Conservation (phyloP, 2,329 filamentous ascomycete genomes). For the Penicillium freii region DNA sequence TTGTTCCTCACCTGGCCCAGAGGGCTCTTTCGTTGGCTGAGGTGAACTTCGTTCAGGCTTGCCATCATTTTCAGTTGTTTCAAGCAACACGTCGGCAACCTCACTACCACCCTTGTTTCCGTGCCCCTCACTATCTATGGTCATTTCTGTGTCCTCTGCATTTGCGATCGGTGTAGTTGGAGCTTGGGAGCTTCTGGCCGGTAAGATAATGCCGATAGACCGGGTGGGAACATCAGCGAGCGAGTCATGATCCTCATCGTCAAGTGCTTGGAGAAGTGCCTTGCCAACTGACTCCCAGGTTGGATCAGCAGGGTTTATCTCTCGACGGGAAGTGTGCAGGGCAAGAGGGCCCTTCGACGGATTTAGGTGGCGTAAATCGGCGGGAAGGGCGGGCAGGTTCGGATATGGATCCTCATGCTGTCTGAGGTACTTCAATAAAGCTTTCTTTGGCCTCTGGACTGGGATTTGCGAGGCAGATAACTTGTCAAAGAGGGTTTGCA, state of each 20-base stretch:
- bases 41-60: slow-evolving; percentile 8
- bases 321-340: slow-evolving; percentile 39
- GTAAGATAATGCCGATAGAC: slow-evolving; percentile 44
- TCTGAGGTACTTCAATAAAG: slow-evolving; percentile 53
- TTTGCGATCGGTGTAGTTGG: slow-evolving; percentile 17
- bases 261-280: slow-evolving; percentile 46
- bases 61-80: slow-evolving; percentile 13
- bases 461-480: slow-evolving; percentile 55
- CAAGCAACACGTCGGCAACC: slow-evolving; percentile 18
- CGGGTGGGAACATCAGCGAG: slow-evolving; percentile 35
- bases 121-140: slow-evolving; percentile 8
- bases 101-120: slow-evolving; percentile 11
- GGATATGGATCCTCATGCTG: slow-evolving; percentile 55
- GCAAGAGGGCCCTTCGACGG: slow-evolving; percentile 37
- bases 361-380: slow-evolving; percentile 29
- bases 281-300: slow-evolving; percentile 52
- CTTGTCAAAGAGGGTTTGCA: slow-evolving; percentile 54
- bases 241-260: slow-evolving; percentile 40
- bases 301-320: slow-evolving; percentile 33
- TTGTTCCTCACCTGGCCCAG: slow-evolving; percentile 32
- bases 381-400: slow-evolving; percentile 41
- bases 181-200: slow-evolving; percentile 29
- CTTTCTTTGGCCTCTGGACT: slow-evolving; percentile 50
- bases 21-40: slow-evolving; percentile 13
- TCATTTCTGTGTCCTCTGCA: slow-evolving; percentile 15